These are phyloP conservation scores for Vigna unguiculata DNA, from an alignment of 306 rosid genomes.

Conservation along the genomic window DNA sequence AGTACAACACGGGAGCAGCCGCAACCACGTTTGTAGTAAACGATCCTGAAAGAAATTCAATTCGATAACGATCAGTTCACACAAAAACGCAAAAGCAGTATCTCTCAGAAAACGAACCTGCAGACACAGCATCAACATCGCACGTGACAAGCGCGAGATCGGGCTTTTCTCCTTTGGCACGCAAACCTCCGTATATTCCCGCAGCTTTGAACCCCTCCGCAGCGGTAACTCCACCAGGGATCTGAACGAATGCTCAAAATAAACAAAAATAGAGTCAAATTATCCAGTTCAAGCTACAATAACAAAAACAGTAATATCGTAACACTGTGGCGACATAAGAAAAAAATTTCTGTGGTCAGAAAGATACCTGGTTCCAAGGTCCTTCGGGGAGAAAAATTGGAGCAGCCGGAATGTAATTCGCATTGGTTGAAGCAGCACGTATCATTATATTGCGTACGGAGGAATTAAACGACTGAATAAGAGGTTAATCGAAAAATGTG, in stretches of 20 bases:
- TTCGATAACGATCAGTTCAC: slow-evolving; percentile 13
- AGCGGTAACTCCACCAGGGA: slow-evolving; percentile 92
- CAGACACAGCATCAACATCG: slow-evolving; percentile 91
- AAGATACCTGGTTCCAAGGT: slow-evolving; percentile 87
- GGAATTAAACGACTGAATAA: slow-evolving; percentile 36
- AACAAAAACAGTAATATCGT: not conserved
- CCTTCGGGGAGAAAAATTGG: slow-evolving; percentile 90
- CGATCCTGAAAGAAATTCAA: slow-evolving; percentile 61
- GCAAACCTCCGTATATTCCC: slow-evolving; percentile 84
- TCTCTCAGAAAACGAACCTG: slow-evolving; percentile 53
- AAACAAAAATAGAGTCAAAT: slow-evolving; percentile 3
- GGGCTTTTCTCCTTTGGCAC: slow-evolving; percentile 80
- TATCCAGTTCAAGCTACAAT: not conserved
- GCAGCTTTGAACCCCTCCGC: slow-evolving; percentile 94
- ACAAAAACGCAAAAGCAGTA: slow-evolving; percentile 21
- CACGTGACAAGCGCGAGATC: slow-evolving; percentile 95
- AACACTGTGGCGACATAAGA: not conserved
- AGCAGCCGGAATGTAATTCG: slow-evolving; percentile 68
- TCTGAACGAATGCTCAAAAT: slow-evolving; percentile 53
- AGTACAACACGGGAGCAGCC: slow-evolving; percentile 95
- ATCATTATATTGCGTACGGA: slow-evolving; percentile 38
- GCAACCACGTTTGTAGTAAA: slow-evolving; percentile 94
- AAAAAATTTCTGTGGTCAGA: not conserved
- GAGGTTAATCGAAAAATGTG: not conserved
- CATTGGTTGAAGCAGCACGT: slow-evolving; percentile 48